Evolutionary conservation across 2,329 filamentous ascomycete species (phyloP).

Genomic region (Diaporthe eres): DNA sequence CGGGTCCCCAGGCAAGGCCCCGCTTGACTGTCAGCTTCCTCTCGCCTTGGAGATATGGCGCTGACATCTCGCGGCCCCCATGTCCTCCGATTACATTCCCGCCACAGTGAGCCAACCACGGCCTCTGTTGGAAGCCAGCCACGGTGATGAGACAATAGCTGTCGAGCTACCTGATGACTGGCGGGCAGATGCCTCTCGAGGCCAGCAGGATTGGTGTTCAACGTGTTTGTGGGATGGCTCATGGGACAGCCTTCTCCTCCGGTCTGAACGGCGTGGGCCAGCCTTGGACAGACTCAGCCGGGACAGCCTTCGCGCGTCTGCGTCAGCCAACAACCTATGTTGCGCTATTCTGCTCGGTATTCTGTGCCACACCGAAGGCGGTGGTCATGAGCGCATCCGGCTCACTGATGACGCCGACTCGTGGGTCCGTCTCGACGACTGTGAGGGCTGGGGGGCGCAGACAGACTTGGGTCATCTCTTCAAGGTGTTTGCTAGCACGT

Average conservation of each 20-base stretch:
- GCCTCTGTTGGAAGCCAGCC: too few species aligned
- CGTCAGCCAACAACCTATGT: neutral
- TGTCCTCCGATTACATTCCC: neutral
- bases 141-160: neutral
- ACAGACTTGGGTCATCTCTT: neutral
- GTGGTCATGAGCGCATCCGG: neutral
- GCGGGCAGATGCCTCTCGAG: neutral
- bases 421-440: conserved; percentile 22
- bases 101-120: neutral
- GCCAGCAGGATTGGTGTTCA: neutral
- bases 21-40: neutral
- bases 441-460: conserved; percentile 9
- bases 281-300: neutral
- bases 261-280: neutral
- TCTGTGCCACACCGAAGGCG: neutral
- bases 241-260: conserved; percentile 10
- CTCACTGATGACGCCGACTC: conserved; percentile 12
- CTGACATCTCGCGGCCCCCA: neutral
- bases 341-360: neutral
- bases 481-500: neutral
- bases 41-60: neutral
- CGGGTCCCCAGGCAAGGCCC: neutral
- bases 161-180: neutral
- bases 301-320: neutral
- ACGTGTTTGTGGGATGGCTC: conserved; percentile 11